Conservation (phyloP, 2,329 filamentous ascomycete species). For the Cladophialophora bantiana region DNA sequence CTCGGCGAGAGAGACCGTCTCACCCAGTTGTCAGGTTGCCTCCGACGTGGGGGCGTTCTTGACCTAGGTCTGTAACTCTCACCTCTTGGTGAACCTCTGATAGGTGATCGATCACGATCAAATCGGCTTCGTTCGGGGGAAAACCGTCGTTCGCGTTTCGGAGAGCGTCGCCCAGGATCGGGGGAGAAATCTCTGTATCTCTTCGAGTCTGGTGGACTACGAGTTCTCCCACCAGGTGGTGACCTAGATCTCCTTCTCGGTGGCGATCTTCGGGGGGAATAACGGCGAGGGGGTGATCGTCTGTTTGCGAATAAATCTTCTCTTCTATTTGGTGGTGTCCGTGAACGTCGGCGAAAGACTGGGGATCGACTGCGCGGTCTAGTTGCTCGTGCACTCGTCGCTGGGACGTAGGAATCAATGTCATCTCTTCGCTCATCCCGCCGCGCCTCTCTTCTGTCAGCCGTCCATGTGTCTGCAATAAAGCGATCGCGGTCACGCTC, state of each 20-base stretch:
- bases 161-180: constrained; percentile 42
- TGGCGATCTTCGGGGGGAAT: constrained; percentile 53
- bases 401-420: constrained; percentile 40
- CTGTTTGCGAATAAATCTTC: constrained; percentile 47
- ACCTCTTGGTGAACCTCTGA: constrained; percentile 39
- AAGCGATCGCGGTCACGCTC: constrained; percentile 15
- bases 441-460: constrained; percentile 33
- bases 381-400: constrained; percentile 34
- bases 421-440: constrained; percentile 39
- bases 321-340: constrained; percentile 52
- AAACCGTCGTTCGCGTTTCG: constrained; percentile 47
- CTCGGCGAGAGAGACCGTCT: constrained; percentile 62
- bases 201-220: constrained; percentile 45
- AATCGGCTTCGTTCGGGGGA: constrained; percentile 43
- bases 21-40: constrained; percentile 59
- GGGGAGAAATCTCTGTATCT: constrained; percentile 49
- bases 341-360: constrained; percentile 51
- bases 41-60: constrained; percentile 58
- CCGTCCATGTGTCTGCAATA: constrained; percentile 37
- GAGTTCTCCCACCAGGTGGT: constrained; percentile 45
- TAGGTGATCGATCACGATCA: constrained; percentile 41
- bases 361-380: constrained; percentile 52
- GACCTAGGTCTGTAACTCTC: constrained; percentile 54
- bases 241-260: constrained; percentile 50
- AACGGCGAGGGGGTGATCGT: constrained; percentile 49